Evolutionary conservation across 305 asterid genomes (phyloP).

Genomic region (Andrographis paniculata): DNA sequence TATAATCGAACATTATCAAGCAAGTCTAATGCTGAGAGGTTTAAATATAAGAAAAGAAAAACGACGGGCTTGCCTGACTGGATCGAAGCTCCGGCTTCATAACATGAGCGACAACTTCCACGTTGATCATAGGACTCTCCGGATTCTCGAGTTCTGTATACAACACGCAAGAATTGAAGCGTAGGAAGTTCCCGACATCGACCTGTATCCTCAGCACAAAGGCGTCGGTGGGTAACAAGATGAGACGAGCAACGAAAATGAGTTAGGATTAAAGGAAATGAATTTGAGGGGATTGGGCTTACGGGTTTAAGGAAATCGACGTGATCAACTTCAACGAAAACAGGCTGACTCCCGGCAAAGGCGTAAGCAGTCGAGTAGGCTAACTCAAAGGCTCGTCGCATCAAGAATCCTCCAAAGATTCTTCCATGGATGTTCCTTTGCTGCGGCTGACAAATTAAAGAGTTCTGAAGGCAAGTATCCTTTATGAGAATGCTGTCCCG

Average conservation of each 20-base stretch:
- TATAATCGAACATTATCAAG: too few species aligned
- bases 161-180: conserved; percentile 78
- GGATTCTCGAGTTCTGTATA: conserved; percentile 72
- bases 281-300: conserved; percentile 30
- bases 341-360: conserved; percentile 74
- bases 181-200: conserved; percentile 90
- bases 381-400: conserved; percentile 82
- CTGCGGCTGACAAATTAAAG: conserved; percentile 87
- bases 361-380: conserved; percentile 81
- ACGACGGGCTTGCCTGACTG: conserved; percentile 45
- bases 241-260: too few species aligned
- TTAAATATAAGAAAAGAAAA: too few species aligned
- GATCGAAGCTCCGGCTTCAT: conserved; percentile 76
- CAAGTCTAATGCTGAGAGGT: too few species aligned
- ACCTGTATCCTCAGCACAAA: too few species aligned
- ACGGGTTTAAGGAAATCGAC: conserved; percentile 87
- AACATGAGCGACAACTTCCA: conserved; percentile 91
- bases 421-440: conserved; percentile 88
- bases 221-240: too few species aligned
- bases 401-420: conserved; percentile 87
- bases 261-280: too few species aligned
- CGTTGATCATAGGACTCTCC: conserved; percentile 57
- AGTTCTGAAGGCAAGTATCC: conserved; percentile 80
- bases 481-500: conserved; percentile 74
- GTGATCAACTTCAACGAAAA: conserved; percentile 86